Percentiles rank a stretch among this genome's conserved stretches.
phyloP scores from a whole-genome alignment of 2,329 filamentous ascomycete species.

The Trichoderma guizhouense region DNA sequence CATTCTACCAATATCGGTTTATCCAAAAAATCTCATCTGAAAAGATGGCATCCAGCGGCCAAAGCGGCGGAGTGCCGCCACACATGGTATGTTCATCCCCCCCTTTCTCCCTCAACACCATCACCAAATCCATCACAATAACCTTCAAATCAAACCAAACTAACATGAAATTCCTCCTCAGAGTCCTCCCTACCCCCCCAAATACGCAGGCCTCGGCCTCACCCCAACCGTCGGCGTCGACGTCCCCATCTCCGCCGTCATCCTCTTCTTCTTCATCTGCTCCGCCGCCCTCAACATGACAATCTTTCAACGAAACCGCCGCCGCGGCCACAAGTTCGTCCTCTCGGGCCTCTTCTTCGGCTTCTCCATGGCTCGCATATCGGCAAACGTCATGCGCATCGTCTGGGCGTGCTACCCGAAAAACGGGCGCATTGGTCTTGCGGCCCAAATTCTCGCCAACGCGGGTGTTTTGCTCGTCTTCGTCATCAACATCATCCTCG shows the following conservation, averaged over 20 bases:
- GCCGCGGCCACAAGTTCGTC: slow-evolving; percentile 54
- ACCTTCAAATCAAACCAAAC: not conserved
- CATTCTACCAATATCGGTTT: too few relatives aligned
- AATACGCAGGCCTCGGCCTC: slow-evolving; percentile 53
- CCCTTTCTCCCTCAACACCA: not conserved
- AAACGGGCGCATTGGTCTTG: slow-evolving; percentile 46
- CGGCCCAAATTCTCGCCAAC: slow-evolving; percentile 66
- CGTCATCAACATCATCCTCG: slow-evolving; percentile 73
- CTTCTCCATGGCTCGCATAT: slow-evolving; percentile 54
- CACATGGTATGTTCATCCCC: not conserved
- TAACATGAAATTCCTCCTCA: slow-evolving; percentile 14
- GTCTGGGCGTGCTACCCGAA: slow-evolving; percentile 47
- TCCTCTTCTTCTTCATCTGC: slow-evolving; percentile 55
- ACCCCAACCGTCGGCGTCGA: slow-evolving; percentile 57
- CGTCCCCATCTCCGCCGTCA: slow-evolving; percentile 60
- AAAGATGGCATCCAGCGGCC: not conserved
- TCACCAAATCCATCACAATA: not conserved
- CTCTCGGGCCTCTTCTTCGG: slow-evolving; percentile 57
- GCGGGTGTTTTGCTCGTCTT: slow-evolving; percentile 74
- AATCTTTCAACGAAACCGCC: slow-evolving; percentile 51
- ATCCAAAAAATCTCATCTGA: not conserved
- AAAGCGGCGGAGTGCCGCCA: not conserved
- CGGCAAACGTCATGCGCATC: slow-evolving; percentile 50
- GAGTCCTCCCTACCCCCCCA: slow-evolving; percentile 39
- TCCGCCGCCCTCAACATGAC: slow-evolving; percentile 57